Conservation (phyloP, 768 basidiomycete genomes). For the Boletales sp. region DNA sequence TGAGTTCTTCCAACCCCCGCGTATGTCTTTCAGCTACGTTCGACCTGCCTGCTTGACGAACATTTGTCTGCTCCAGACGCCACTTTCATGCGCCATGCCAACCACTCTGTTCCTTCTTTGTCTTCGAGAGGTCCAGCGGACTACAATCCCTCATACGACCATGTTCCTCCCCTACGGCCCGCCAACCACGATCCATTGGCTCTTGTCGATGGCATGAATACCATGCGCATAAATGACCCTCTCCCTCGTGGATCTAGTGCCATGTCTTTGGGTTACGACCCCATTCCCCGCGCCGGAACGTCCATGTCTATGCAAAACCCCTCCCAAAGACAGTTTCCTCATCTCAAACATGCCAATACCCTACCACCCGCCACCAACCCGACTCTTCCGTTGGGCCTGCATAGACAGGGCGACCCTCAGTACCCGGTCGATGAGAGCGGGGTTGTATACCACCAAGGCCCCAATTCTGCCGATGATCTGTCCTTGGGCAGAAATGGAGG, state of each 20-base stretch:
- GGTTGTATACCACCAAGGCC: constrained; percentile 7
- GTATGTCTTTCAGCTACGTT: constrained; percentile 15
- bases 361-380: constrained; percentile 33
- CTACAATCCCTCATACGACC: constrained; percentile 26
- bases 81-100: constrained; percentile 41
- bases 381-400: constrained; percentile 16
- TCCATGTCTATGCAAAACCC: constrained; percentile 50
- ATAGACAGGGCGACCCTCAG: constrained; percentile 24
- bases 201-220: constrained; percentile 49
- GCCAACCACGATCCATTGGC: constrained; percentile 40
- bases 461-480: constrained; percentile 3
- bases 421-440: constrained; percentile 34
- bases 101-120: constrained; percentile 47
- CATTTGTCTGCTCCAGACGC: constrained; percentile 11
- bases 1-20: constrained; percentile 17
- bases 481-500: constrained; percentile 24
- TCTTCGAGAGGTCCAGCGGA: constrained; percentile 36
- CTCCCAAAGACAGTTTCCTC: constrained; percentile 28
- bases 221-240: constrained; percentile 50
- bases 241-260: constrained; percentile 28
- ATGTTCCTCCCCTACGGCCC: constrained; percentile 30
- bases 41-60: constrained; percentile 6
- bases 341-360: constrained; percentile 41
- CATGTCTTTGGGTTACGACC: constrained; percentile 36
- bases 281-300: constrained; percentile 52